Evolutionary conservation across 1,139 yeast species (phyloP), one percentile per base, ranked within the genome.

Genomic region (Kurtzmaniella quercitrusa): DNA sequence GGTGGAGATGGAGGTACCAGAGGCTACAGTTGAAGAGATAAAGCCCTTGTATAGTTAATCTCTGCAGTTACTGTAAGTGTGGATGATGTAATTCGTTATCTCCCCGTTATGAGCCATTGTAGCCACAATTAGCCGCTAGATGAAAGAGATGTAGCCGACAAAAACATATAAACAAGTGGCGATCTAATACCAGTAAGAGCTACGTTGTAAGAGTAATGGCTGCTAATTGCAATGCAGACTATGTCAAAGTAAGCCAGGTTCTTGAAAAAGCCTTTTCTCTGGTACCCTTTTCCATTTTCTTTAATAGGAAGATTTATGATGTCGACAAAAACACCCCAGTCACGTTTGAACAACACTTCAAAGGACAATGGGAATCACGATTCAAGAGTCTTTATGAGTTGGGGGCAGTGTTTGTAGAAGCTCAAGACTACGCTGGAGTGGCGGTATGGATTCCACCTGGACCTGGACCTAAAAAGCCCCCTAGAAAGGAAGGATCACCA

Each of bases 391-490:
- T 48, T 19, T 10, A 31, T 9, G 36, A 46, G 3, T 25, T 33
- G 5, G 46, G 46, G 5, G 51, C 48, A 1, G 29, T 33, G n/a
- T 33, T 47, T 1, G 37, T 41, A 11, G 46, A 49, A 17, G 37
- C 44, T 1, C 33, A 46, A 21, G 43, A 48, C n/a, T 49, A 41
- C 39, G 43, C 44, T 12, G 49, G 47, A 6, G 46, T 48, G 2
- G 50, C 46, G 7, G 37, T 46, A 5, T 49, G 52, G 52, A 43
- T 46, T 21, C 43, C 44, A 25, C 51, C 51, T n/a, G 31, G 31
- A 3, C 14, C 14, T 6, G 46, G 46, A 2, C 16, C 17, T 27
- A 27, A 17, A 21, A 15, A 38, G 23, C 21, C 46, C 31, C 3
- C 36, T 21, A 21, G 41, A 33, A 16, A 8, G 38, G 11, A 18